Evolutionary conservation across 192 early-diverging fungal genomes (phyloP).

Genomic region (Rhizoclosmatium globosum): DNA sequence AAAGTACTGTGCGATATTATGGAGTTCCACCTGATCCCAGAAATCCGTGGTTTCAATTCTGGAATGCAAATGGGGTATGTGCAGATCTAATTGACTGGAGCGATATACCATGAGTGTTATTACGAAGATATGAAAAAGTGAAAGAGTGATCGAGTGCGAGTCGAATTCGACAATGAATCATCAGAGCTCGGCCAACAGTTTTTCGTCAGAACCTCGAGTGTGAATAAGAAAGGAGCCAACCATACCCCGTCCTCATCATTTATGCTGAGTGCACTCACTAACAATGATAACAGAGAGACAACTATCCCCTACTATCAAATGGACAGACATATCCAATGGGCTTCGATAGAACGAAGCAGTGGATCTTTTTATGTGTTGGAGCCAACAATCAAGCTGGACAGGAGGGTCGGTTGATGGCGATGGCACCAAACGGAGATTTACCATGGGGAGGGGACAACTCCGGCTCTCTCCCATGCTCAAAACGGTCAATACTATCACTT

Average conservation of each 20-base stretch:
- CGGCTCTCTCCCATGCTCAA: conserved; percentile 7
- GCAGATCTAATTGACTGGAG: no score
- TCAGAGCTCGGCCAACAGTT: no score
- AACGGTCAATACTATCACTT: neutral
- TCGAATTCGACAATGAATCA: no score
- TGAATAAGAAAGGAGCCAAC: no score
- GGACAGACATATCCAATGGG: conserved; percentile 3
- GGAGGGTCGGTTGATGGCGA: conserved; percentile 23
- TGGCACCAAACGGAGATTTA: conserved; percentile 21
- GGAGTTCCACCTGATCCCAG: neutral
- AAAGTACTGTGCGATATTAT: neutral
- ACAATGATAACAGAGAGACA: neutral
- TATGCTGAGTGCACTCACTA: neutral
- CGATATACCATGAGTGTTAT: no score
- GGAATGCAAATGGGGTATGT: neutral
- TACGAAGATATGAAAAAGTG: no score
- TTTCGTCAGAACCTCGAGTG: no score
- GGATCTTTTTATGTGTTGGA: conserved; percentile 20
- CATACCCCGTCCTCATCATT: neutral
- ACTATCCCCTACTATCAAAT: conserved; percentile 8
- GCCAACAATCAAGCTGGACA: neutral
- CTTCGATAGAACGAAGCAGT: conserved; percentile 7
- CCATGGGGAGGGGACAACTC: conserved; percentile 25
- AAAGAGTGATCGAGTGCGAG: no score
- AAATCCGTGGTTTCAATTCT: neutral